Evolutionary conservation across 2,329 filamentous ascomycete genomes (phyloP).

Genomic region (Ustulina deusta): DNA sequence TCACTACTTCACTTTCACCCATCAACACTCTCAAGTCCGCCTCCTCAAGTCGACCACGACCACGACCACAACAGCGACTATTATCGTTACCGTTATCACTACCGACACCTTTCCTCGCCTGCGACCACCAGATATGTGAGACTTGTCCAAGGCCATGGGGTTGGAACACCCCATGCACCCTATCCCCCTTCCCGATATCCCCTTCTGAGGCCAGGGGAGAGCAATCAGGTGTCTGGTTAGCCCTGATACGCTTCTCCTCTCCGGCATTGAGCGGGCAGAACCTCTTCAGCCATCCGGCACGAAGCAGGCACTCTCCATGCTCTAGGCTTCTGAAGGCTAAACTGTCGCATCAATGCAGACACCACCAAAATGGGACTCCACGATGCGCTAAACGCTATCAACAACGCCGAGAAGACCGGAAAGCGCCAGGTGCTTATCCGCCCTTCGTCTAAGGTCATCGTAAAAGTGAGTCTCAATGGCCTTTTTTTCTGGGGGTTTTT

Average conservation of each 20-base stretch:
- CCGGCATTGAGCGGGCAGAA: conserved; percentile 77
- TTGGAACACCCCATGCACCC: conserved; percentile 52
- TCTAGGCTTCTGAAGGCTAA: conserved; percentile 74
- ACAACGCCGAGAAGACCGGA: conserved; percentile 99
- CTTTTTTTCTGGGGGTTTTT: too few species aligned
- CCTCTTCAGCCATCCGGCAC: conserved; percentile 62
- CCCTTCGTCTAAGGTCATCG: conserved; percentile 98
- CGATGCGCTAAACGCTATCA: conserved; percentile 99
- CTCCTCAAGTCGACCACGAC: conserved; percentile 42
- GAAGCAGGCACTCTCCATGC: conserved; percentile 77
- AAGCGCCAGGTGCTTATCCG: conserved; percentile 99
- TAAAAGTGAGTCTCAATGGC: conserved; percentile 67
- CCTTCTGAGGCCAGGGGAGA: conserved; percentile 68
- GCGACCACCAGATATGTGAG: conserved; percentile 59
- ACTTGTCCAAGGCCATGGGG: conserved; percentile 46
- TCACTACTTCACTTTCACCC: conserved; percentile 41
- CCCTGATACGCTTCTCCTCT: conserved; percentile 72
- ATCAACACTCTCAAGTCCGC: conserved; percentile 41
- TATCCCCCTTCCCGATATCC: conserved; percentile 37
- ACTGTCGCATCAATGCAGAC: conserved; percentile 64
- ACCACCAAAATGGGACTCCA: conserved; percentile 98
- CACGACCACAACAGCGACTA: conserved; percentile 43
- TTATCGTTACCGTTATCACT: background rate
- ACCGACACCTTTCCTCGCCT: conserved; percentile 16
- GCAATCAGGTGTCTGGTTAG: conserved; percentile 63